Evolutionary conservation across 257 asterid genomes (phyloP).

Genomic region (Solanum infundibuliforme): DNA sequence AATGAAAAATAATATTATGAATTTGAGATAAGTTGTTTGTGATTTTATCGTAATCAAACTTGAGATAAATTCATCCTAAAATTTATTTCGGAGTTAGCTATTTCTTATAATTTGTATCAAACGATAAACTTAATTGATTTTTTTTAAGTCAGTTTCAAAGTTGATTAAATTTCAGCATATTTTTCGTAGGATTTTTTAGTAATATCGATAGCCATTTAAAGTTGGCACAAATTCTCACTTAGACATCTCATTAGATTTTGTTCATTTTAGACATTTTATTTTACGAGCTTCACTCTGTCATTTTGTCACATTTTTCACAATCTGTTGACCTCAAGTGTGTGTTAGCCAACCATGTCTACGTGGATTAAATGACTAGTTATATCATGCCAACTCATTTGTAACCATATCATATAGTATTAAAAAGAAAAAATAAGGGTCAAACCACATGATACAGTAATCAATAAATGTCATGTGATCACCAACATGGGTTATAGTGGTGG

Average conservation of each 20-base stretch:
- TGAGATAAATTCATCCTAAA: not conserved
- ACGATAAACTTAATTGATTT: no score
- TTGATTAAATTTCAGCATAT: no score
- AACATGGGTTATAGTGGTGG: rapidly evolving
- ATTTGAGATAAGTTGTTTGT: not conserved
- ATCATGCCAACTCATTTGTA: no score
- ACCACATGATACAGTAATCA: not conserved
- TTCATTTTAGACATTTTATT: no score
- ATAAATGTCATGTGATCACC: not conserved
- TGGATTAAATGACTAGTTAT: not conserved
- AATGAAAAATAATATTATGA: not conserved
- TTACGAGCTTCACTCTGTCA: not conserved
- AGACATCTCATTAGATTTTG: rapidly evolving
- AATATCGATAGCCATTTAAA: not conserved
- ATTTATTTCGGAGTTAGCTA: no score
- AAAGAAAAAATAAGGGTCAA: not conserved
- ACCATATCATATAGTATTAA: no score
- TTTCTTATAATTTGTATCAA: not conserved
- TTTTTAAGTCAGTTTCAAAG: not conserved
- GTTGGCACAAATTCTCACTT: no score
- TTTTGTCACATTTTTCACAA: not conserved
- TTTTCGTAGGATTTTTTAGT: not conserved
- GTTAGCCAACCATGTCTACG: not conserved
- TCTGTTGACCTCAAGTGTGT: not conserved
- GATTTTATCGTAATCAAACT: no score